A percentile compares a stretch with the other conserved stretches of the same genome.
Conservation (phyloP, 495 filamentous ascomycete genomes). For the Neurospora sp. region DNA sequence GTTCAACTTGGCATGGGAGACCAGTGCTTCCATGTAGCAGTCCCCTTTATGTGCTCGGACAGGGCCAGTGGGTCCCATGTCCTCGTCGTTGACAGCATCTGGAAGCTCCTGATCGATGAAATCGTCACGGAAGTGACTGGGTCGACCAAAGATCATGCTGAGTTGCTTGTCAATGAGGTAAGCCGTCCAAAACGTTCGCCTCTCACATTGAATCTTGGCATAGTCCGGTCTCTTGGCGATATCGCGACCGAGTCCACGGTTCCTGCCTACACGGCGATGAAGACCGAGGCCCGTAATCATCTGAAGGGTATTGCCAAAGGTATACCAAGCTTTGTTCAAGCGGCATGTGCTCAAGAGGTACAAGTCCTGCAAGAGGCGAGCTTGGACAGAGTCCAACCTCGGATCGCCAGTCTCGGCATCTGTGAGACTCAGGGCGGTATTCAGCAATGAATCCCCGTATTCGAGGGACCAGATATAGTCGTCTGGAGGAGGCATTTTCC, state of each 20-base stretch:
- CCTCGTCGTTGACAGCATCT: conserved; percentile 43
- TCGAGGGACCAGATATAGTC: conserved; percentile 11
- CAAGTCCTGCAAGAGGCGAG: conserved; percentile 15
- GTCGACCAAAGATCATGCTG: conserved; percentile 45
- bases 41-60: conserved; percentile 8
- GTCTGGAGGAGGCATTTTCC: background rate
- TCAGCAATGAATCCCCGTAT: conserved; percentile 13
- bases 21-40: conserved; percentile 40
- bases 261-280: conserved; percentile 16
- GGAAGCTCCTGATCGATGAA: conserved; percentile 46
- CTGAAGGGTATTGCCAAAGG: conserved; percentile 15
- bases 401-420: conserved; percentile 10
- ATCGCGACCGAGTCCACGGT: conserved; percentile 9
- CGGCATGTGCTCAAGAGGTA: conserved; percentile 20
- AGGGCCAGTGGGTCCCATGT: conserved; percentile 31
- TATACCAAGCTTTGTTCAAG: conserved; percentile 15
- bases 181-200: conserved; percentile 48
- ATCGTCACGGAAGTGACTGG: conserved; percentile 42
- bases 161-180: conserved; percentile 50
- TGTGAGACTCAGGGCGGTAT: conserved; percentile 2
- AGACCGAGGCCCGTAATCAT: conserved; percentile 20
- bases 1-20: conserved; percentile 30
- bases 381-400: conserved; percentile 15
- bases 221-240: conserved; percentile 10
- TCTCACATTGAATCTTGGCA: conserved; percentile 24